Evolutionary conservation across 164 flowering plant species (phyloP), one percentile per base, ranked within the genome.

Genomic region (Cinnamomum micranthum): DNA sequence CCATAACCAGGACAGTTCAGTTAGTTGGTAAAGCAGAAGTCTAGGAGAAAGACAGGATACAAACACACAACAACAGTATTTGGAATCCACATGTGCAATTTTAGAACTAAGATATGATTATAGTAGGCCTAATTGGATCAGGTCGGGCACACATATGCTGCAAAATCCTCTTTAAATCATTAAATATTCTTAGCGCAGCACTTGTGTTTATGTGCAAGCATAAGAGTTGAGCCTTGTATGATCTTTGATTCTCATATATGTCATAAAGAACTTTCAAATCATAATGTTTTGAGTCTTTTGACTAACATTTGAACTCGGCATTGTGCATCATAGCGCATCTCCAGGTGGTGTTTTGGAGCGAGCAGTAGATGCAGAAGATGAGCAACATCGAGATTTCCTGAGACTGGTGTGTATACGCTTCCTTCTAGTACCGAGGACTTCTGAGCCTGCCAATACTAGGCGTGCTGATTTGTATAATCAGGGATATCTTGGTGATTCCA

Each of bases 331-430:
- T 77, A 95, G 99, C 88, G 90, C 97, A 65, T 86, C 87, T 59
- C 86, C 96, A n/a, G 94, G 95, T 72, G 92, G 98, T 33, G 87
- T 93, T 52, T 71, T 95, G 81, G 99, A 95, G 79, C 92, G 91
- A 33, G 90, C 94, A 10, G 82, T 93, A 71, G 97, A 93, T 69
- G 95, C 97, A 17, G 99, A 95, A 79, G 97, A 89, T n/a, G 87
- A 70, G 65, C 90, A 91, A 66, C 90, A 89, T 74, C 80, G 85
- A 50, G 99, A 95, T 81, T 95, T 95, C 77, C 66, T 95, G 50
- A 81, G 92, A 78, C 81, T 95, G 92, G 99, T 95, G 80, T 50
- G 80, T 20, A 35, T 15, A 65, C 55, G 35, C 65, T 65, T 12
- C 9, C 41, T 22, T 27, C 25, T 65, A 13, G 47, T 17, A 17